Evolutionary conservation across 2,329 filamentous ascomycete species (phyloP).

Genomic region (Xylariaceae sp.): DNA sequence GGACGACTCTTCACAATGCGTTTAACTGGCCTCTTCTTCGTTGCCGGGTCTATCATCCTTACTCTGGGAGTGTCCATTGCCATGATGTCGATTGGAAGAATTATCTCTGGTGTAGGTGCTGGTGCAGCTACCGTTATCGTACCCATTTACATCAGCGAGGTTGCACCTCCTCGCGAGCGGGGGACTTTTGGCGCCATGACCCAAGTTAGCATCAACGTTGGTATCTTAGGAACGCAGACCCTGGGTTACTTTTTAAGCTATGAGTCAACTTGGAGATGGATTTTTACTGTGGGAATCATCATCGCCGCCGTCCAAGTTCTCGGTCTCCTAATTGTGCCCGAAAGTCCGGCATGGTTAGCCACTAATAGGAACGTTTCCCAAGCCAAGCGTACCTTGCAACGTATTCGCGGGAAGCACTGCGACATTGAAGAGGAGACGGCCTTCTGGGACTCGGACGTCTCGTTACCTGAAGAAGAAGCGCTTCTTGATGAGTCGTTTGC

Average conservation of each 20-base stretch:
- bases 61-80: slow-evolving; percentile 72
- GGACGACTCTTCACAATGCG: slow-evolving; percentile 81
- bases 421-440: slow-evolving; percentile 78
- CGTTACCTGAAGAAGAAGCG: slow-evolving; percentile 69
- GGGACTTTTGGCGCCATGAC: slow-evolving; percentile 87
- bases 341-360: slow-evolving; percentile 89
- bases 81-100: slow-evolving; percentile 74
- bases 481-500: slow-evolving; percentile 59
- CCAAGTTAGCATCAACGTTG: slow-evolving; percentile 91
- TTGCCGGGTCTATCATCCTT: slow-evolving; percentile 77
- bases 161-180: slow-evolving; percentile 75
- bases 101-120: slow-evolving; percentile 83
- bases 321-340: slow-evolving; percentile 78
- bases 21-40: slow-evolving; percentile 76
- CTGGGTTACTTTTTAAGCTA: slow-evolving; percentile 88
- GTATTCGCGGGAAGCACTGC: slow-evolving; percentile 72
- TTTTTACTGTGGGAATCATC: slow-evolving; percentile 74
- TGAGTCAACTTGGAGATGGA: slow-evolving; percentile 80
- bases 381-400: slow-evolving; percentile 73
- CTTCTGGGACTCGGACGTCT: slow-evolving; percentile 59
- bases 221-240: slow-evolving; percentile 83
- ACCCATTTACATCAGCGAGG: slow-evolving; percentile 92
- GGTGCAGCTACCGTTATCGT: slow-evolving; percentile 92
- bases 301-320: slow-evolving; percentile 72
- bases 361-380: slow-evolving; percentile 64